Percentiles rank a stretch among this genome's conserved stretches.
Evolutionary conservation across 208 protist species (phyloP).

Genomic region (Trypanosoma avium): DNA sequence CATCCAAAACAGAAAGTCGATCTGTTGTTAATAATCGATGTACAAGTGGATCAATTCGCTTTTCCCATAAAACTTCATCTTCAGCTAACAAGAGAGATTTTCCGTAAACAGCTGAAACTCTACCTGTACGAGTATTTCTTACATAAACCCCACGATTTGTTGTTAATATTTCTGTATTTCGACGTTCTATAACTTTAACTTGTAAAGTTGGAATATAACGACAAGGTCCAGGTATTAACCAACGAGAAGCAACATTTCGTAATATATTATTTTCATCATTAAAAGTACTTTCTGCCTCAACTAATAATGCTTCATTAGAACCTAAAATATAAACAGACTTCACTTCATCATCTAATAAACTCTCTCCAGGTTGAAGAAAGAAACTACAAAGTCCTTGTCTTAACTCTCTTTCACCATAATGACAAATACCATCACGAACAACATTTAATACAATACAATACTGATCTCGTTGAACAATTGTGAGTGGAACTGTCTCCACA

Average conservation of each 20-base stretch:
- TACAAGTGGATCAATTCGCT: slow-evolving; percentile 51
- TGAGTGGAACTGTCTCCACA: slow-evolving; percentile 14
- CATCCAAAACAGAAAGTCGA: slow-evolving; percentile 37
- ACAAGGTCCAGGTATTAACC: slow-evolving; percentile 93
- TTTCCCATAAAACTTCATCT: slow-evolving; percentile 85
- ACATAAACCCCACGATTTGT: slow-evolving; percentile 96
- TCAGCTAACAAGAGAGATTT: slow-evolving; percentile 57
- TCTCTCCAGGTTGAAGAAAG: slow-evolving; percentile 67
- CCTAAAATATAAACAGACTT: slow-evolving; percentile 38
- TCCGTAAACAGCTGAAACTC: slow-evolving; percentile 53
- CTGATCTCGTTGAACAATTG: slow-evolving; percentile 24
- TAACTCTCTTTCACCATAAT: slow-evolving; percentile 30
- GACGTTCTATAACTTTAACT: slow-evolving; percentile 90
- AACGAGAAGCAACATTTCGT: slow-evolving; percentile 77
- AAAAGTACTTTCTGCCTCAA: slow-evolving; percentile 47
- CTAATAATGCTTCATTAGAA: slow-evolving; percentile 62
- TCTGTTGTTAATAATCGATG: slow-evolving; percentile 47
- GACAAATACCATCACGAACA: slow-evolving; percentile 7
- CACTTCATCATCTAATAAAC: slow-evolving; percentile 30
- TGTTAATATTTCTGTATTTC: slow-evolving; percentile 87
- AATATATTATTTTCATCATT: slow-evolving; percentile 25
- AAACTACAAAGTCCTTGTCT: slow-evolving; percentile 45
- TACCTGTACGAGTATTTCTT: slow-evolving; percentile 86
- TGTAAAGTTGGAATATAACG: slow-evolving; percentile 91
- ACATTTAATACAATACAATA: slow-evolving; percentile 32